These are phyloP conservation scores for Penicillium psychrosexuale DNA, from an alignment of 2,329 filamentous ascomycete species.

Conservation along the genomic window DNA sequence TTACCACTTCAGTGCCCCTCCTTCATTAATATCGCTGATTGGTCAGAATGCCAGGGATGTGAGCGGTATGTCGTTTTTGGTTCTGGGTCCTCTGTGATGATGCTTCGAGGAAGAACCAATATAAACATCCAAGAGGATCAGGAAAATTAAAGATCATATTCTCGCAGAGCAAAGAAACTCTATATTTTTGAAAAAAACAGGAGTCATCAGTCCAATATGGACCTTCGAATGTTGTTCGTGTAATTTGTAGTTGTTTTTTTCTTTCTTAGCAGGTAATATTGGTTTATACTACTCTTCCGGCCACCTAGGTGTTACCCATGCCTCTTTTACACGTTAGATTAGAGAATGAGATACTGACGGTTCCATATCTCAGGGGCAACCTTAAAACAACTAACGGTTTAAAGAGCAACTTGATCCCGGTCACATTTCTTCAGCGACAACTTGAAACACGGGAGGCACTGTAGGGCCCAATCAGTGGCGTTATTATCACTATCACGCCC, in stretches of 20 bases:
- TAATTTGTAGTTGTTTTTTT: background rate
- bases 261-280: background rate
- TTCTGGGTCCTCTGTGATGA: slow-evolving; percentile 2
- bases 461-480: background rate
- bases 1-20: background rate
- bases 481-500: background rate
- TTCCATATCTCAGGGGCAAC: background rate
- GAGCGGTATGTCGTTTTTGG: background rate
- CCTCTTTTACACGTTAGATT: background rate
- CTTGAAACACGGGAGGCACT: background rate
- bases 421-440: slow-evolving; percentile 1
- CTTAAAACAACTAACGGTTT: background rate
- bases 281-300: too few relatives aligned
- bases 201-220: background rate
- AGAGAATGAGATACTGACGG: background rate
- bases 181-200: background rate
- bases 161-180: background rate
- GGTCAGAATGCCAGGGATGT: background rate
- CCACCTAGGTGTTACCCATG: background rate
- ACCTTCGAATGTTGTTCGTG: background rate
- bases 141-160: background rate
- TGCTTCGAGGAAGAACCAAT: background rate
- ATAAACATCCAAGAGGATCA: slow-evolving; percentile 1
- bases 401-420: background rate
- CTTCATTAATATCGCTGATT: background rate